Evolutionary conservation across 108 stramenopile species (phyloP).

Genomic region (Pseudonitzschia multiseries): DNA sequence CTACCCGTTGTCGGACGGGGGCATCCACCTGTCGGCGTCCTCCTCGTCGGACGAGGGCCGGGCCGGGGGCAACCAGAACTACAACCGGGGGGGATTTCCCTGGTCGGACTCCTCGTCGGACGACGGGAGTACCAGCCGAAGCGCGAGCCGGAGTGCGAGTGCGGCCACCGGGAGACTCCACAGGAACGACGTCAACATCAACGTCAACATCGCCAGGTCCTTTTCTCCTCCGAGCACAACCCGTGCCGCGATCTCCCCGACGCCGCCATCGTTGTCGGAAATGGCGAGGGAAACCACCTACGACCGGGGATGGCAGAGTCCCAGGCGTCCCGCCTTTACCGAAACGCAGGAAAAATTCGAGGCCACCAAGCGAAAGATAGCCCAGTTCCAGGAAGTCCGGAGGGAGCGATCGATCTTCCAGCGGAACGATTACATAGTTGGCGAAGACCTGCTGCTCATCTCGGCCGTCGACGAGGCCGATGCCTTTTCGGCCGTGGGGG

Average conservation of each 20-base stretch:
- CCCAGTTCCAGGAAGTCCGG: slow-evolving; percentile 59
- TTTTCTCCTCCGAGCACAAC: neutral
- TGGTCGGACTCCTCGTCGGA: slow-evolving; percentile 53
- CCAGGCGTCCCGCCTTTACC: slow-evolving; percentile 31
- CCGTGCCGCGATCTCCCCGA: too few relatives aligned
- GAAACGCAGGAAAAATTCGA: slow-evolving; percentile 36
- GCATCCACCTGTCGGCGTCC: slow-evolving; percentile 59
- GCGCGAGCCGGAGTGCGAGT: neutral
- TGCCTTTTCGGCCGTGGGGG: slow-evolving; percentile 71
- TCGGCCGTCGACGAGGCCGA: slow-evolving; percentile 85
- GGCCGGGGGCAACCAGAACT: slow-evolving; percentile 7
- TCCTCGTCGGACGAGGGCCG: slow-evolving; percentile 62
- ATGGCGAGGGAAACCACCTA: slow-evolving; percentile 15
- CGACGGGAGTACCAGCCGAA: slow-evolving; percentile 15
- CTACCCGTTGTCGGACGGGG: slow-evolving; percentile 57
- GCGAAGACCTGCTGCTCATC: slow-evolving; percentile 65
- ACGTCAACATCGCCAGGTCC: too few relatives aligned
- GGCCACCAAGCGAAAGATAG: slow-evolving; percentile 54
- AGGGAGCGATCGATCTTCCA: slow-evolving; percentile 70
- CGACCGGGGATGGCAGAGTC: slow-evolving; percentile 26
- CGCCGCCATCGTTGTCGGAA: neutral
- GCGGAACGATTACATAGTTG: slow-evolving; percentile 61
- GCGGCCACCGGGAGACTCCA: too few relatives aligned
- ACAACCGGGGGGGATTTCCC: slow-evolving; percentile 20
- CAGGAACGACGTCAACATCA: too few relatives aligned